Evolutionary conservation across 305 asterid species (phyloP).

Genomic region (Petunia hybrid): DNA sequence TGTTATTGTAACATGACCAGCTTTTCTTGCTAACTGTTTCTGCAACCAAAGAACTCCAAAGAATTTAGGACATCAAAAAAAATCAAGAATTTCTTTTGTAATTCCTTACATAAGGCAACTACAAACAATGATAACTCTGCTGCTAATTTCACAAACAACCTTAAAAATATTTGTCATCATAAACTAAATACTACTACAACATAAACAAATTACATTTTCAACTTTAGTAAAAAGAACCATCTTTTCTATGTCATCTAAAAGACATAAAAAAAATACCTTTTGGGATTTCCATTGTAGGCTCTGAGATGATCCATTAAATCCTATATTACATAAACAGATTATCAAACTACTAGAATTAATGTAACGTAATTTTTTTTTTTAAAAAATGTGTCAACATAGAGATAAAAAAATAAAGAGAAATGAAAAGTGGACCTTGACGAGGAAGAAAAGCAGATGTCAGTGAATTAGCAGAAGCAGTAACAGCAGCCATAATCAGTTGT

Average conservation of each 20-base stretch:
- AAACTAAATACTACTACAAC: too few relatives aligned
- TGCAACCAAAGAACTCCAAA: constrained; percentile 38
- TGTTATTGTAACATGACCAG: constrained; percentile 53
- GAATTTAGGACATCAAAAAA: not conserved
- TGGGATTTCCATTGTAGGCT: constrained; percentile 46
- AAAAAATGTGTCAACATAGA: not conserved
- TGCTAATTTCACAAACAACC: not conserved
- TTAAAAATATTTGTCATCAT: too few relatives aligned
- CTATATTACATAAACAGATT: constrained; percentile 38
- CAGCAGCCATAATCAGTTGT: constrained; percentile 46
- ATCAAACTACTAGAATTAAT: not conserved
- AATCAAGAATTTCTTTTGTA: not conserved
- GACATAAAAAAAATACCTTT: constrained; percentile 50
- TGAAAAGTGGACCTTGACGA: constrained; percentile 49
- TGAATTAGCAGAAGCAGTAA: constrained; percentile 42
- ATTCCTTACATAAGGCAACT: not conserved
- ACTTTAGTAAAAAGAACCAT: not conserved
- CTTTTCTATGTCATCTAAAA: not conserved
- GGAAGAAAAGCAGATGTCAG: constrained; percentile 46
- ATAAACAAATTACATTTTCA: not conserved
- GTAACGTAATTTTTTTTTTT: not conserved
- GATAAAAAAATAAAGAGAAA: not conserved
- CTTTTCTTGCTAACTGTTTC: constrained; percentile 47
- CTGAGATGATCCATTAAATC: constrained; percentile 53
- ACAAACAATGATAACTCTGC: not conserved